Evolutionary conservation across 768 basidiomycete species (phyloP), one percentile per base, ranked within the genome.

Genomic region (Boletellus ananas): DNA sequence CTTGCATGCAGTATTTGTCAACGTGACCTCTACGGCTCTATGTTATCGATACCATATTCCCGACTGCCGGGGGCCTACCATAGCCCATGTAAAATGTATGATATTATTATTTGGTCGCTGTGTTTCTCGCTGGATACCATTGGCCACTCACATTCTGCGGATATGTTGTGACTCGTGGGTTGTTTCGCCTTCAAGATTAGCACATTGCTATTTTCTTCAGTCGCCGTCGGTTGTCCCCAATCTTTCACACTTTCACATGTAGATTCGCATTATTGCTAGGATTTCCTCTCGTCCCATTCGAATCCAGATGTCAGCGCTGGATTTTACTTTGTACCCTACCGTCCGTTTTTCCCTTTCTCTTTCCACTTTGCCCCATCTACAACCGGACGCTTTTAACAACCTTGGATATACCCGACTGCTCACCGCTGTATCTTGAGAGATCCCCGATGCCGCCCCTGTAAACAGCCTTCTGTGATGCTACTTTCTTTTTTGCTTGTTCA

Each of bases 401-500:
- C 62, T 85, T 90, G 55, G 84, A 85, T 64, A 96, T 95, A 77
- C 95, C 95, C 49, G 88, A 86, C 71, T 79, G 83, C 73, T 99
- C 96, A 64, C 96, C 96, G 31, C 80, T 83, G 72, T 98, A 98
- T 56, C 74, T 74, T n/a, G 81, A 79, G 13, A 80, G 84, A 49
- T 81, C 81, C 13, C 78, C 79, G 48, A 87, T 66, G 34, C 94
- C 94, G 47, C 93, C 92, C 66, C 87, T 94, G 80, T 83, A 98
- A n/a, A 94, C 78, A 16, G 94, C 84, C 68, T 90, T 88, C 69
- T 94, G 92, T 20, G 89, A 93, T 25, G 85, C 72, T 13, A 97
- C 73, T 71, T 86, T 92, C 73, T 89, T 93, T 77, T 95, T 90
- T 56, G 94, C 95, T 72, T 96, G 87, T 63, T 94, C 94, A 76